Base-by-base conservation (phyloP, 2,329 filamentous ascomycete genomes). In the Trichoderma hamatum region DNA sequence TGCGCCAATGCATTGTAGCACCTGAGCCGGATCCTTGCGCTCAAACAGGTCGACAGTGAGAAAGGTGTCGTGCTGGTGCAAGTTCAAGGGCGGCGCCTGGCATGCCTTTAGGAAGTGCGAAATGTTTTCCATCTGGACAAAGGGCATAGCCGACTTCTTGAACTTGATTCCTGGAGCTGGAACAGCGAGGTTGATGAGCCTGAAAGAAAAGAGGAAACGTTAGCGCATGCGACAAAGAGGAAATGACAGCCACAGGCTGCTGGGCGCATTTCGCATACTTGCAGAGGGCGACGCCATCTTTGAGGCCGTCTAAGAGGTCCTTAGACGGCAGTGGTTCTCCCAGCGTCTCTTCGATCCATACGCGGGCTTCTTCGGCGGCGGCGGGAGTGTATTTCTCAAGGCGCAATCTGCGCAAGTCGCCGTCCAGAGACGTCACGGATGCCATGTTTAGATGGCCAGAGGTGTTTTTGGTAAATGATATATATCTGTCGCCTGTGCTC, bases 41-140 rank as follows among this genome's bases (percentile, higher is more conserved):
- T 99, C 96, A 83, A 91, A 99, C 59, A 99, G 85, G 81, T 99
- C 96, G 78, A 99, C 95, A 5, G 96, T 99, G 71, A 98, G 89
- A 82, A 99, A 99, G 73, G 94, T 90, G 80, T 99, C 96, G 83
- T 99, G 96, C 56, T 94, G 90, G 69, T 93, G 94, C 70, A 99
- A 89, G 80, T 90, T 94, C 64, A 99, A 84, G 0, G 96, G 96
- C 30, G 92, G 88, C 62, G 88, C 84, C 80, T 97, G 92, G 83
- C 94, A 97, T 70, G 93, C 94, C 76, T 88, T 89, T 66, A 99
- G 88, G 81, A 97, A 99, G 77, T 97, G 93, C 5, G 94, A 96
- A 77, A 99, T 97, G 79, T 99, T 99, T 80, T 99, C 96, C 94
- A 98, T 98, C 81, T 99, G 96, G 51, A 98, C 95, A 78, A 99